Base-by-base conservation (phyloP, 2,329 filamentous ascomycete genomes). In the Xylariaceae sp. region DNA sequence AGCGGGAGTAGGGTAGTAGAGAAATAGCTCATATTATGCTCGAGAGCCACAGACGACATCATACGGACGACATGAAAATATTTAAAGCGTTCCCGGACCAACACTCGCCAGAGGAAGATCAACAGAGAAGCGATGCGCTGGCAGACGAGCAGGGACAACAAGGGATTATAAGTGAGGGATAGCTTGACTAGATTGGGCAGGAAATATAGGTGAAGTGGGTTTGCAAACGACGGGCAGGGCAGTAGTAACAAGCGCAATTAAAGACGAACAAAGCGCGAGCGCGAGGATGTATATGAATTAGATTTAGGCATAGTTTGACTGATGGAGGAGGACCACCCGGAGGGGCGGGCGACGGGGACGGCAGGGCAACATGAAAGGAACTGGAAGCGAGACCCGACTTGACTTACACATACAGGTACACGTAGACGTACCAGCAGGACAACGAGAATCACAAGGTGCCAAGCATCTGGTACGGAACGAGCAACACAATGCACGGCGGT, bases 381-480 rank as follows among this genome's bases (percentile, higher is more conserved):
- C 32, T 15, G n/a, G 32, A 10, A 49, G 53, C 39, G 33, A 56
- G 27, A 35, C n/a, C n/a, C n/a, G n/a, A 50, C 23, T 30, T 16
- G 30, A 55, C 55, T 58, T 55, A 52, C 55, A 52, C 27, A 15
- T 33, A 39, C 39, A 51, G 44, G 47, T 41, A 49, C 55, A 58
- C 40, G 51, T 41, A 49, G 51, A 58, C 40, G 51, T 58, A 37
- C 51, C 51, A 39, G 42, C 47, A 49, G 51, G 18, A 21, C 21
- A 32, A 21, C 21, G 26, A 26, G 21, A 35, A 47, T 50, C 55
- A 53, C 49, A 41, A 33, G 53, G 21, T 33, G 26, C 18, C 27
- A 27, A 41, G 21, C 24, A 24, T 18, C 15, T 37, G 36, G 30
- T 36, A 51, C 20, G 32, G n/a, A n/a, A n/a, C n/a, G n/a, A n/a